A percentile compares a stretch with the other conserved stretches of the same genome.
These are phyloP conservation scores for Trichoderma parareesei DNA, from an alignment of 495 filamentous ascomycete genomes.

Conservation along the genomic window DNA sequence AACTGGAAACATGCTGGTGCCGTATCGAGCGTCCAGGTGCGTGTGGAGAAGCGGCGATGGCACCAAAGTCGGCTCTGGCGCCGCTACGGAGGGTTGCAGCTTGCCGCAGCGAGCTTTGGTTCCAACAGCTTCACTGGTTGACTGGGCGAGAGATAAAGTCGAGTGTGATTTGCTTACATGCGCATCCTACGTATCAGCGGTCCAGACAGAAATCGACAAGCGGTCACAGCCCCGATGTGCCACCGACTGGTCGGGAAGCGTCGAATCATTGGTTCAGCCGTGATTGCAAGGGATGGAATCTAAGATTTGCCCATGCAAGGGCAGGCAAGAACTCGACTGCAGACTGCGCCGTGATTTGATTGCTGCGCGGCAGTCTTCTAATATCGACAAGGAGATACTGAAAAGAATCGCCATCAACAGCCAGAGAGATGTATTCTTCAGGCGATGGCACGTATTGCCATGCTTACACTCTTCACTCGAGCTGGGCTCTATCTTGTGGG, in stretches of 20 bases:
- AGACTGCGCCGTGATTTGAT: not conserved
- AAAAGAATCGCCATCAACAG: too few species aligned
- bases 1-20: not conserved
- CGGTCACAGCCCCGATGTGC: not conserved
- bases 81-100: not conserved
- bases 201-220: not conserved
- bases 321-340: not conserved
- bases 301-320: constrained; percentile 1
- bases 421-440: too few species aligned
- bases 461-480: too few species aligned
- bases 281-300: not conserved
- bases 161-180: too few species aligned
- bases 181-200: too few species aligned
- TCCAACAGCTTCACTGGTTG: not conserved
- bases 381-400: not conserved
- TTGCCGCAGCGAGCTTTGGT: not conserved
- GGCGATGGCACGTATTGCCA: too few species aligned
- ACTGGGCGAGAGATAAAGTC: not conserved
- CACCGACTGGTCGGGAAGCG: not conserved
- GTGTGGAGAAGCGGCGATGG: constrained; percentile 10
- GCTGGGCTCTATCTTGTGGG: too few species aligned
- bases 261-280: not conserved
- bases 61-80: not conserved
- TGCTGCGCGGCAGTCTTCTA: not conserved
- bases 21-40: not conserved